phyloP scores from a whole-genome alignment of 805 yeast species.

The Peterozyma toletana region DNA sequence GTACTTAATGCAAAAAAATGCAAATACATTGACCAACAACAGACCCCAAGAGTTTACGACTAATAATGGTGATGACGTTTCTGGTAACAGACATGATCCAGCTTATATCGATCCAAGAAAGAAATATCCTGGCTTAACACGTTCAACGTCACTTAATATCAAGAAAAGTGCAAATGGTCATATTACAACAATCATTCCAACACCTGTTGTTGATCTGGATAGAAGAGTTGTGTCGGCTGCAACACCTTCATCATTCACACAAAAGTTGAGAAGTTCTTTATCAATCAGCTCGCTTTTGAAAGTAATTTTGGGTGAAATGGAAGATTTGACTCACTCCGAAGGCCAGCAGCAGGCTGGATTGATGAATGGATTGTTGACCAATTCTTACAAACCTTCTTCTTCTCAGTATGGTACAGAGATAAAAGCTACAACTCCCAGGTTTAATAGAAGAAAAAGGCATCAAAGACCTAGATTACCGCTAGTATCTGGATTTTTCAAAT shows the following conservation, averaged over 20 bases:
- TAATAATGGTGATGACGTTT: constrained; percentile 4
- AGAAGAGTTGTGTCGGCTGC: constrained; percentile 15
- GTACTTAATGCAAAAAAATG: constrained; percentile 45
- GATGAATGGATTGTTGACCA: constrained; percentile 1
- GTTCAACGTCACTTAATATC: constrained; percentile 6
- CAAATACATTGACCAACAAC: constrained; percentile 8
- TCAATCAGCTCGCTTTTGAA: constrained; percentile 15
- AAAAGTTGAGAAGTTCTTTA: constrained; percentile 14
- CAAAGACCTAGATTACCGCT: constrained; percentile 40
- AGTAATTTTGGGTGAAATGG: constrained; percentile 15
- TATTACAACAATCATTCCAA: not conserved
- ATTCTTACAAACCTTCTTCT: constrained; percentile 4
- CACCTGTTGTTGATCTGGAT: not conserved
- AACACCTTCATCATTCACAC: constrained; percentile 11
- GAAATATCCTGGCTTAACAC: not conserved
- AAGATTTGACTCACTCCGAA: constrained; percentile 11
- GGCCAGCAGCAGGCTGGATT: not conserved
- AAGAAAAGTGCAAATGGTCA: not conserved
- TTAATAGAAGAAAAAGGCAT: constrained; percentile 21
- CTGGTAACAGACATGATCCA: constrained; percentile 8
- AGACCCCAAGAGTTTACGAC: not conserved
- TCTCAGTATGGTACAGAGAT: constrained; percentile 32
- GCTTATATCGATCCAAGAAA: not conserved
- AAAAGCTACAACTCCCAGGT: constrained; percentile 54
- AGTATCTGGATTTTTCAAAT: constrained; percentile 60